phyloP scores from a whole-genome alignment of 345 rosid species.

The Adansonia digitata region DNA sequence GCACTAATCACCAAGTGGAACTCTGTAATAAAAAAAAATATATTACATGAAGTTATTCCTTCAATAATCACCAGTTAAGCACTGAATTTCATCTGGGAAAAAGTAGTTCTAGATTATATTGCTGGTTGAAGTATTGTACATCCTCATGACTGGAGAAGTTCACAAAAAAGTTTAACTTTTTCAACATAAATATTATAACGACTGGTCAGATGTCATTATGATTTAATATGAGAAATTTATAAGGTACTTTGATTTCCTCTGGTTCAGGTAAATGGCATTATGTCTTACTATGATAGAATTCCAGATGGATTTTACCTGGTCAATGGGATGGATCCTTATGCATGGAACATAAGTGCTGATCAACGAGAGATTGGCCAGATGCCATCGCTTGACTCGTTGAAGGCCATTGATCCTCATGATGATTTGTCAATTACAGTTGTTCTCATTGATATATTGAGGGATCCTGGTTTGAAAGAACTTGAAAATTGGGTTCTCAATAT shows the following conservation, averaged over 20 bases:
- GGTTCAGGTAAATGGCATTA: slow-evolving; percentile 44
- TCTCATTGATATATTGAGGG: slow-evolving; percentile 34
- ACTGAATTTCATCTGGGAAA: not conserved
- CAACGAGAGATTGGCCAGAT: slow-evolving; percentile 31
- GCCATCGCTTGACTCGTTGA: slow-evolving; percentile 40
- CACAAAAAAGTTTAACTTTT: not conserved
- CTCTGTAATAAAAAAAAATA: not conserved
- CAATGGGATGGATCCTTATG: slow-evolving; percentile 46
- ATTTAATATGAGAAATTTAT: not conserved
- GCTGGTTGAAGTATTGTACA: not conserved
- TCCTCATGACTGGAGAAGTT: not conserved
- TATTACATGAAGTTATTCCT: not conserved
- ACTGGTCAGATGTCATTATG: not conserved
- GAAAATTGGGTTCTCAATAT: slow-evolving; percentile 30
- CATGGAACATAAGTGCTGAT: slow-evolving; percentile 45
- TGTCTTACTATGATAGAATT: slow-evolving; percentile 45
- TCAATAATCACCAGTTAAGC: not conserved
- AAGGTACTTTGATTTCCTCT: slow-evolving; percentile 4
- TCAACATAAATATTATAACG: not conserved
- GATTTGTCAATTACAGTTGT: slow-evolving; percentile 38
- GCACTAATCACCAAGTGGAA: too few species aligned
- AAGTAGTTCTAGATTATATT: not conserved
- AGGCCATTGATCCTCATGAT: slow-evolving; percentile 31
- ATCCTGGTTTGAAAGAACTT: slow-evolving; percentile 36
- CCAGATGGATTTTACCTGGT: slow-evolving; percentile 52